Evolutionary conservation across 2,329 filamentous ascomycete species (phyloP), one percentile per base, ranked within the genome.

Genomic region (Thelonectria rubi): DNA sequence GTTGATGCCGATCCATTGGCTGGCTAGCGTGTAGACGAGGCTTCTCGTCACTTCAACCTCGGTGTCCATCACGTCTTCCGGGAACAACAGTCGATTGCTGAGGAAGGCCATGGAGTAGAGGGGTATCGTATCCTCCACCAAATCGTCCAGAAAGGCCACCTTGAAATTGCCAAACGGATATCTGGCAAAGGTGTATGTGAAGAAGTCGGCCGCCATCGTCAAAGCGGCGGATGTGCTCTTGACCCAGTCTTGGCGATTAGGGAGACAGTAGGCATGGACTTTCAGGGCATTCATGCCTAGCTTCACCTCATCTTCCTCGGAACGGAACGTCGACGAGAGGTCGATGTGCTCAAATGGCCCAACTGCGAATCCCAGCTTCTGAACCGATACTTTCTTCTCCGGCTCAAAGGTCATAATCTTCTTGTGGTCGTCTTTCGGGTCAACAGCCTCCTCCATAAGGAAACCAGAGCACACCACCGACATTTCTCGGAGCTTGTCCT

Each of bases 331-430:
- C 2, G 92, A 91, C 65, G 82, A 87, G 5, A 99, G 82, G 73
- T 97, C 92, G 55, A 98, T 89, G 68, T 94, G 91, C 76, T 98
- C 93, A 74, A 99, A 99, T 0, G 96, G 95, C 0, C 96, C 95
- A 58, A 98, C 87, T 2, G 93, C 92, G 75, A 99, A 97, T 5
- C 94, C 94, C 65, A 99, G 89, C 74, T 98, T 94, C 64, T 94
- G 91, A 1, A 94, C 90, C 1, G 93, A 89, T 9, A 95, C 87
- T 52, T 91, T 88, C 64, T 89, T 88, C 62, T 86, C 85, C 51
- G 91, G 90, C 57, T 88, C 87, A 73, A 98, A 99, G 0, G 90
- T 92, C 74, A 95, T 91, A 2, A 92, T 93, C 77, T 97, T 97
- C 74, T 93, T 93, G 21, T 87, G 88, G 55, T 91, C 84, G 69